These are phyloP conservation scores for Microbotryum violaceum DNA, from an alignment of 1,284 basidiomycete genomes.

Conservation along the genomic window DNA sequence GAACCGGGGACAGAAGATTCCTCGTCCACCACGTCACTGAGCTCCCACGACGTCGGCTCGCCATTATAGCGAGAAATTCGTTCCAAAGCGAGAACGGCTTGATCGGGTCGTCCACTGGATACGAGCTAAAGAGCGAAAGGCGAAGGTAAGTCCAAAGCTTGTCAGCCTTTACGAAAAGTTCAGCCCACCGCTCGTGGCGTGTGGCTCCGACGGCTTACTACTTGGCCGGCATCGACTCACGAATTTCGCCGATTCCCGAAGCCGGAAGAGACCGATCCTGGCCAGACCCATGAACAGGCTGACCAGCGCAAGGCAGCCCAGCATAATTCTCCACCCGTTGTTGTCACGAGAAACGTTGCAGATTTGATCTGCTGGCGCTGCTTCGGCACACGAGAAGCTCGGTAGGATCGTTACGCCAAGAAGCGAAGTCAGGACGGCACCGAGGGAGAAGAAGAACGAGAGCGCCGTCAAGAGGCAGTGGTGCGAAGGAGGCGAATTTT, in stretches of 20 bases:
- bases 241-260: slow-evolving; percentile 77
- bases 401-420: slow-evolving; percentile 73
- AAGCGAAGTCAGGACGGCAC: slow-evolving; percentile 72
- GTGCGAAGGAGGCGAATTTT: slow-evolving; percentile 84
- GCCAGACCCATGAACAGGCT: slow-evolving; percentile 72
- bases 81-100: slow-evolving; percentile 71
- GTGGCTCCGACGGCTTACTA: too few species aligned
- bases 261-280: slow-evolving; percentile 77
- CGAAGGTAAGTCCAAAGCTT: neutral
- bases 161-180: neutral
- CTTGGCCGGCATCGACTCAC: slow-evolving; percentile 38
- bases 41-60: slow-evolving; percentile 54
- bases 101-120: slow-evolving; percentile 67
- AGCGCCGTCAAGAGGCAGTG: slow-evolving; percentile 88
- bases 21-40: slow-evolving; percentile 62
- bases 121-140: slow-evolving; percentile 49
- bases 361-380: slow-evolving; percentile 29
- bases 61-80: slow-evolving; percentile 80
- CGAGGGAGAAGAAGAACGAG: slow-evolving; percentile 92
- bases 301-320: slow-evolving; percentile 62
- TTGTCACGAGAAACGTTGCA: slow-evolving; percentile 66
- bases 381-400: slow-evolving; percentile 55
- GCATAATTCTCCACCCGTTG: slow-evolving; percentile 75
- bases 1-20: too few species aligned
- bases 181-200: neutral